phyloP scores from a whole-genome alignment of 305 asterid genomes.

The Striga hermonthica region DNA sequence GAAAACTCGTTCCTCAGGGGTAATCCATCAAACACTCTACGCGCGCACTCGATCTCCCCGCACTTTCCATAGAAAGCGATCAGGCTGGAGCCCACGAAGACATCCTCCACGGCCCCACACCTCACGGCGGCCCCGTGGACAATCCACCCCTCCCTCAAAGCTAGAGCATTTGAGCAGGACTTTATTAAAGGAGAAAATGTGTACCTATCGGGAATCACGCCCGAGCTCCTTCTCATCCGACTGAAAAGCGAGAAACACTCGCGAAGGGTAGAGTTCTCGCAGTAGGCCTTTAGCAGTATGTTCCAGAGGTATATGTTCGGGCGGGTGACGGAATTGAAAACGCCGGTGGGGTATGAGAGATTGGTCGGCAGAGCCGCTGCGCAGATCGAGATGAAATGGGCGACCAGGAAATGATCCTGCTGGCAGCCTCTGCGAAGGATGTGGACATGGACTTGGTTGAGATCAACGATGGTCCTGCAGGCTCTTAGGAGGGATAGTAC shows the following conservation, averaged over 20 bases:
- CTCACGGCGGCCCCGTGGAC: slow-evolving; percentile 55
- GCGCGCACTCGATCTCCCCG: slow-evolving; percentile 50
- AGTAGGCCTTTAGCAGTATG: slow-evolving; percentile 42
- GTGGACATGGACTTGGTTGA: slow-evolving; percentile 52
- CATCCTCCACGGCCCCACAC: slow-evolving; percentile 50
- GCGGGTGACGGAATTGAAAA: slow-evolving; percentile 44
- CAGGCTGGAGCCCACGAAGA: slow-evolving; percentile 68
- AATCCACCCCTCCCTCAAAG: slow-evolving; percentile 55
- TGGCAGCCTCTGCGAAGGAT: slow-evolving; percentile 62
- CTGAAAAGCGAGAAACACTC: slow-evolving; percentile 1
- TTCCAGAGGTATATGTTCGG: slow-evolving; percentile 74
- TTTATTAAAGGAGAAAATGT: slow-evolving; percentile 61
- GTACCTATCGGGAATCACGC: slow-evolving; percentile 48
- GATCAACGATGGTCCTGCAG: slow-evolving; percentile 43
- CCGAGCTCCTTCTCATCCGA: slow-evolving; percentile 3
- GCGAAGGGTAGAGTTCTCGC: neutral
- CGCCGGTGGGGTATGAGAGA: slow-evolving; percentile 41
- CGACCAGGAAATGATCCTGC: slow-evolving; percentile 55
- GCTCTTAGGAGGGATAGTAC: slow-evolving; percentile 38
- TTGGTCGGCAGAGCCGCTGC: slow-evolving; percentile 6
- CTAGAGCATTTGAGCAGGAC: slow-evolving; percentile 43
- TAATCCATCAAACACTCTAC: slow-evolving; percentile 62
- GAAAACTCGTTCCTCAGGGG: slow-evolving; percentile 53
- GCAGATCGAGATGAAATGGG: slow-evolving; percentile 28
- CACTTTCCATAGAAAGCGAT: slow-evolving; percentile 75